Base-by-base conservation (phyloP, 1,284 basidiomycete genomes). In the Inonotus obliquus region DNA sequence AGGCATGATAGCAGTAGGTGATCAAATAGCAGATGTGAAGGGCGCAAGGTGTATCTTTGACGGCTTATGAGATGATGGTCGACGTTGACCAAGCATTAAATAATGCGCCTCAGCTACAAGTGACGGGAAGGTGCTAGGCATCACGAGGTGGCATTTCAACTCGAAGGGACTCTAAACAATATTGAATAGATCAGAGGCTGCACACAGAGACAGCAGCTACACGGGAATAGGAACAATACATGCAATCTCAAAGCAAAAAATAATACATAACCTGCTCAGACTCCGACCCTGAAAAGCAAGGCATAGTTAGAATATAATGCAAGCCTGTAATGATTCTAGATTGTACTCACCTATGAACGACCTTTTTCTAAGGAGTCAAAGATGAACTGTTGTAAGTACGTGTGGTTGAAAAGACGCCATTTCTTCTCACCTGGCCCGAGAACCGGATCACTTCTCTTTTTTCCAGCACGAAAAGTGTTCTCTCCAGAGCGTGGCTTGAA, bases 371-470 rank as follows among this genome's bases (percentile, higher is more conserved):
- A 56, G 65, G 27, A 32, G 19, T 37, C 29, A 57, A 49, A 60
- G 19, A n/a, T 37, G 63, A 61, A 53, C 64, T 65, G 37, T 13
- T 51, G 37, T 57, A 25, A 51, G 57, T 60, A 25, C 54, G 49
- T 58, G 29, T 58, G 48, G 51, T 10, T 53, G 17, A 45, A 47
- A 55, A 62, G 19, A 60, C 11, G 23, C 25, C 19, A 13, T 38
- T 27, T 44, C 13, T 14, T 13, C 52, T 59, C 66, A 82, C 81
- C 81, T 91, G 90, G 9, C 85, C 85, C 19, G 91, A 89, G 75
- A 97, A 99, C 65, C 94, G 80, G 53, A 99, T 82, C 14, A 98
- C 85, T 73, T 99, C 97, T 65, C 96, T 81, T 78, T 98, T 97
- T 79, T 99, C 97, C 73, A 99, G 71, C 54, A 99, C 84, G 72